These are phyloP conservation scores for Panicum miliaceum DNA, from an alignment of 176 grass and related monocot genomes.

Conservation along the genomic window DNA sequence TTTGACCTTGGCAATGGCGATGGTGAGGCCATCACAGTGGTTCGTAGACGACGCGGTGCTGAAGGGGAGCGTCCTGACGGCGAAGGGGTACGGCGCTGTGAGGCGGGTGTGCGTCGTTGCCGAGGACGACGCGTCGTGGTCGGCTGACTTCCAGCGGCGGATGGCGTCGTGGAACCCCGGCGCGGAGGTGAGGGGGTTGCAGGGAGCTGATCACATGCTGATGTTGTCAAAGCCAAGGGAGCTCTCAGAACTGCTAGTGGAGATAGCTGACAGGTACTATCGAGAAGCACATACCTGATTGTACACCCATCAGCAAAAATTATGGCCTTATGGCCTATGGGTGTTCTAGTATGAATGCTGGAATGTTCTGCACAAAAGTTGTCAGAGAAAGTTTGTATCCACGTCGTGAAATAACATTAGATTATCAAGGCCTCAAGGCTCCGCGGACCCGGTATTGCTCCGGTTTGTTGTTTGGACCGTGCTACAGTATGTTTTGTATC, in stretches of 20 bases:
- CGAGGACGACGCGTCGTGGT: conserved; percentile 24
- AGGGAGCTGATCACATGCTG: conserved; percentile 52
- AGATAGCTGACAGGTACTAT: conserved; percentile 11
- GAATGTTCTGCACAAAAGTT: too few species aligned
- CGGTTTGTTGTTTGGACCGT: too few species aligned
- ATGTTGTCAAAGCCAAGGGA: conserved; percentile 53
- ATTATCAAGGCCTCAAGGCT: too few species aligned
- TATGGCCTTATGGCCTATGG: too few species aligned
- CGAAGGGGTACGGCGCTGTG: conserved; percentile 33
- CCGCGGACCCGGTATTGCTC: too few species aligned
- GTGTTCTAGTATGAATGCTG: too few species aligned
- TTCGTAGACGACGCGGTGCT: conserved; percentile 36
- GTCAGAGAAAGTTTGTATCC: too few species aligned
- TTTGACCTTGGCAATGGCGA: conserved; percentile 22
- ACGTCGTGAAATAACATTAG: too few species aligned
- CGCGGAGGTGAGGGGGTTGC: conserved; percentile 33
- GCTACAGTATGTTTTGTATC: too few species aligned
- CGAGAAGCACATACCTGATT: neutral
- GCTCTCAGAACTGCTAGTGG: conserved; percentile 28
- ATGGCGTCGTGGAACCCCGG: conserved; percentile 44
- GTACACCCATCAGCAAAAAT: too few species aligned
- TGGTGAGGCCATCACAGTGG: conserved; percentile 8
- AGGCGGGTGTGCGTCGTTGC: conserved; percentile 41
- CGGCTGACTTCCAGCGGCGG: conserved; percentile 27
- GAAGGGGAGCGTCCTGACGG: neutral